Percentiles rank a stretch among this genome's conserved stretches.
Evolutionary conservation across 148 eudicot genomes (phyloP).

Genomic region (Mesembryanthemum crystallinum): DNA sequence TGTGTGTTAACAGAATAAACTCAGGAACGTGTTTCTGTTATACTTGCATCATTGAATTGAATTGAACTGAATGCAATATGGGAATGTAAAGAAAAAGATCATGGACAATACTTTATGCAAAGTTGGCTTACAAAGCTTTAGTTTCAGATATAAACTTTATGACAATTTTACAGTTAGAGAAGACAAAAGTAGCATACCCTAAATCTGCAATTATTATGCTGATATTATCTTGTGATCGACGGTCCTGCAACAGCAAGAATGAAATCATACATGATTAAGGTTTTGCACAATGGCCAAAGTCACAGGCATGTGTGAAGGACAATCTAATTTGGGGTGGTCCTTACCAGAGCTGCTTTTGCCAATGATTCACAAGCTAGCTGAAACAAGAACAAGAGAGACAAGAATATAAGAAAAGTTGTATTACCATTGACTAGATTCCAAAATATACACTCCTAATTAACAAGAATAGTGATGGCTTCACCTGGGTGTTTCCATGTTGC

Average conservation of each 20-base stretch:
- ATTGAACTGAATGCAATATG: background rate
- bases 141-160: background rate
- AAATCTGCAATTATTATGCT: slow-evolving; percentile 82
- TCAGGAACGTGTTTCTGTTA: background rate
- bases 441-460: background rate
- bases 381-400: slow-evolving; percentile 16
- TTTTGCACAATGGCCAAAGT: background rate
- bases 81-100: background rate
- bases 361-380: slow-evolving; percentile 88
- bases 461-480: slow-evolving; percentile 25
- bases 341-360: slow-evolving; percentile 80
- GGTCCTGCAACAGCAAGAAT: slow-evolving; percentile 54
- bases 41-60: background rate
- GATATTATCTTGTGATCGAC: slow-evolving; percentile 78
- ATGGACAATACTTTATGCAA: background rate
- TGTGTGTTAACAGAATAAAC: no score
- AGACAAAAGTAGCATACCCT: slow-evolving; percentile 45
- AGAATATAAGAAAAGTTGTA: background rate
- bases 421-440: background rate
- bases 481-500: slow-evolving; percentile 91
- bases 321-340: background rate
- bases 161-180: background rate
- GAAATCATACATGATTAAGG: background rate
- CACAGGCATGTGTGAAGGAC: background rate
- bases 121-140: background rate